Percentiles rank a stretch among this genome's conserved stretches.
Conservation (phyloP, 257 asterid genomes). For the Verbena officinalis region DNA sequence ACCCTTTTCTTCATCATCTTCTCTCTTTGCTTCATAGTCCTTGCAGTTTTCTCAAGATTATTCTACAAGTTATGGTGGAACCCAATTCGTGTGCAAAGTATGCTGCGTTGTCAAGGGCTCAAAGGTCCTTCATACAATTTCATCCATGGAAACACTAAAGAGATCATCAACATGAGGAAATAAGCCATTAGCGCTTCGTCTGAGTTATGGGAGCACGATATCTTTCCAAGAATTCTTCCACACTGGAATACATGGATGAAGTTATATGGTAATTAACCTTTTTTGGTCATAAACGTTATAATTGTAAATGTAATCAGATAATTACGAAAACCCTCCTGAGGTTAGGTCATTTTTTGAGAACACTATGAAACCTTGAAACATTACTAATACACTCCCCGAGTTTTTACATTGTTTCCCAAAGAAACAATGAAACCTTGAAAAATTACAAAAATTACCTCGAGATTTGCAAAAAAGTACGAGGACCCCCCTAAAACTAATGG, state of each 20-base stretch:
- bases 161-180: conserved; percentile 44
- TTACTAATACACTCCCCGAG: too few relatives aligned
- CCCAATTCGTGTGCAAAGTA: conserved; percentile 35
- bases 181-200: conserved; percentile 35
- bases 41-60: conserved; percentile 25
- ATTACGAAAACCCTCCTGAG: too few relatives aligned
- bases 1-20: not conserved
- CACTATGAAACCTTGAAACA: too few relatives aligned
- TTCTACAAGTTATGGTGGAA: conserved; percentile 50
- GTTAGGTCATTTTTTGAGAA: too few relatives aligned
- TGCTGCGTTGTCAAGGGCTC: conserved; percentile 50
- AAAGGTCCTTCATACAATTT: conserved; percentile 52
- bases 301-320: too few relatives aligned
- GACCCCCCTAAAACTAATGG: too few relatives aligned
- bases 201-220: conserved; percentile 56
- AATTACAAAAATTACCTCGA: too few relatives aligned
- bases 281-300: too few relatives aligned
- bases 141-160: conserved; percentile 54
- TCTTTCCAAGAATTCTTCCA: conserved; percentile 52
- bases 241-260: conserved; percentile 50
- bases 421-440: too few relatives aligned
- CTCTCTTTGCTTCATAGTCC: not conserved
- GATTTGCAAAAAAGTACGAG: too few relatives aligned
- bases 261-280: conserved; percentile 50
- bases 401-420: too few relatives aligned